phyloP scores from a whole-genome alignment of 495 filamentous ascomycete species.

The Staphylotrichum tortipilum region DNA sequence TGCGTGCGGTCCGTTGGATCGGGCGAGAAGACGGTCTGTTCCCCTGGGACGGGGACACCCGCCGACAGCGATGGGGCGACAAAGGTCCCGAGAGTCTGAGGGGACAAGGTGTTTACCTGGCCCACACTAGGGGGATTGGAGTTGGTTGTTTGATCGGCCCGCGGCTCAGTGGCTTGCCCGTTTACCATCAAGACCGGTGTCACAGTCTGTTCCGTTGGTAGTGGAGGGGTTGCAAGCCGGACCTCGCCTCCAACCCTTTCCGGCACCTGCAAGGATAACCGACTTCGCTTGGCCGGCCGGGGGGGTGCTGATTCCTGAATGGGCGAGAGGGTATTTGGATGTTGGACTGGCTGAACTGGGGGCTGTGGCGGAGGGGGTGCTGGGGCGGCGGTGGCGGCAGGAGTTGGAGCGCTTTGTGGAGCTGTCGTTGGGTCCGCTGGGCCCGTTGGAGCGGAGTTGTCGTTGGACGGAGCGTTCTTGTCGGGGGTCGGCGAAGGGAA shows the following conservation, averaged over 20 bases:
- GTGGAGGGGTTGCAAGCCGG: conserved; percentile 66
- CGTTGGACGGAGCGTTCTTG: background rate
- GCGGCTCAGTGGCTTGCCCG: conserved; percentile 35
- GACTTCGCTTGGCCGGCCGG: conserved; percentile 38
- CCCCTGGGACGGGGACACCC: background rate
- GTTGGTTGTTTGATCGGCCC: conserved; percentile 1
- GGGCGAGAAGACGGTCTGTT: conserved; percentile 13
- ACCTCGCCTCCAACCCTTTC: conserved; percentile 64
- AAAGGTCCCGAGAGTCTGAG: background rate
- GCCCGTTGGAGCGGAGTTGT: no score
- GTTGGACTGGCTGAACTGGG: conserved; percentile 17
- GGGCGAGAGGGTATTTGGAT: conserved; percentile 19
- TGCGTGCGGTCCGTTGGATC: conserved; percentile 37
- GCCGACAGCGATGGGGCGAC: background rate
- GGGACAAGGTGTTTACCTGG: background rate
- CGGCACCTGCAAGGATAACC: conserved; percentile 75
- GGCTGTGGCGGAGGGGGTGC: conserved; percentile 11
- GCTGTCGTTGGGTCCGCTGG: no score
- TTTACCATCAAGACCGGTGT: conserved; percentile 52
- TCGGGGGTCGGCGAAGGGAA: conserved; percentile 29
- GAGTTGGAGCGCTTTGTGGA: no score
- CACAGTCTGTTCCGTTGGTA: background rate
- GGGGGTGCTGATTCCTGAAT: conserved; percentile 20
- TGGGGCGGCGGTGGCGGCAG: conserved; percentile 1
- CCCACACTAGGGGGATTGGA: background rate